Percentiles rank a stretch among this genome's conserved stretches.
These are phyloP conservation scores for Phytophthora litchii DNA, from an alignment of 352 stramenopile species.

Conservation along the genomic window DNA sequence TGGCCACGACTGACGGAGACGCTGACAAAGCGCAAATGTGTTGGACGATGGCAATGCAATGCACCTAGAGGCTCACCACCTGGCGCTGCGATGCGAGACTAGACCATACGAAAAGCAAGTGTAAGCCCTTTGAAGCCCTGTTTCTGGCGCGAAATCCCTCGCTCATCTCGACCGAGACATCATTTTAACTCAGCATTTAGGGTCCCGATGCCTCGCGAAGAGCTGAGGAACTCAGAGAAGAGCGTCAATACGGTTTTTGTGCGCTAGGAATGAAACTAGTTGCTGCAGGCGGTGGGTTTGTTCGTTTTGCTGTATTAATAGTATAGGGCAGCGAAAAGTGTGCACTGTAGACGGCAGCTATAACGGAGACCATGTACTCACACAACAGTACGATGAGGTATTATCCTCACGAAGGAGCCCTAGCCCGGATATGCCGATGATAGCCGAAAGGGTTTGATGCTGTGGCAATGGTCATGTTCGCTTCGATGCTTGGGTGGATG, in stretches of 20 bases:
- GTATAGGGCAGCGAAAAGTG: not conserved
- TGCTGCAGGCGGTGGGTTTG: not conserved
- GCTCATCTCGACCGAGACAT: slow-evolving; percentile 19
- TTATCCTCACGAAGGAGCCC: slow-evolving; percentile 8
- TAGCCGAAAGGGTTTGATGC: slow-evolving; percentile 4
- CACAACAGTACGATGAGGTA: slow-evolving; percentile 15
- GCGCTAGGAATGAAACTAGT: not conserved
- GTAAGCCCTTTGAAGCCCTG: slow-evolving; percentile 14
- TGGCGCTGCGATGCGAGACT: slow-evolving; percentile 29
- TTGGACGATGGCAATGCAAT: slow-evolving; percentile 37
- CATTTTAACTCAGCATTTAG: not conserved
- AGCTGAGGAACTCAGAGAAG: not conserved
- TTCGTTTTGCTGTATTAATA: not conserved
- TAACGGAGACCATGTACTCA: slow-evolving; percentile 13
- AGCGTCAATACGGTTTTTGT: not conserved
- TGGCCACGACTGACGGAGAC: slow-evolving; percentile 16
- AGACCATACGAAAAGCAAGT: slow-evolving; percentile 26
- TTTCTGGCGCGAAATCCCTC: slow-evolving; percentile 30
- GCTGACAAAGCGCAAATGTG: slow-evolving; percentile 33
- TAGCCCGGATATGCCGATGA: slow-evolving; percentile 27
- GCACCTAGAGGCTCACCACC: slow-evolving; percentile 14
- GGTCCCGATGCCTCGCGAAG: not conserved
- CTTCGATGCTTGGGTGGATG: slow-evolving; percentile 14
- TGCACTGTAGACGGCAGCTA: not conserved
- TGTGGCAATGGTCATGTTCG: not conserved